A percentile compares a stretch with the other conserved stretches of the same genome.
Conservation (phyloP, 2,329 filamentous ascomycete species). For the Trematosphaeria pertusa region DNA sequence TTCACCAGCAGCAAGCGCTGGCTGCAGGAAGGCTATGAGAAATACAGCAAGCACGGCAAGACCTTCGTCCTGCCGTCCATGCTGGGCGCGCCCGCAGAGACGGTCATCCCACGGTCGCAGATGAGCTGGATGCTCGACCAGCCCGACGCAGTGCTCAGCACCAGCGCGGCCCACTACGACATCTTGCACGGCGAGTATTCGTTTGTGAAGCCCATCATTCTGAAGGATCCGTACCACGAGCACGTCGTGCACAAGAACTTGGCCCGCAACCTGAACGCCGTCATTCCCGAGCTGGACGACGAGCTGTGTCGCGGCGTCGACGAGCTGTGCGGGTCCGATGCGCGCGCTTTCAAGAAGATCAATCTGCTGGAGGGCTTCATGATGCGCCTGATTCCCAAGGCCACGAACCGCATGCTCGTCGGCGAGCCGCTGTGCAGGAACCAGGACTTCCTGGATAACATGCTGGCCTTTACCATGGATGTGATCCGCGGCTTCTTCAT, state of each 20-base stretch:
- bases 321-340: slow-evolving; percentile 47
- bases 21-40: slow-evolving; percentile 28
- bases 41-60: slow-evolving; percentile 32
- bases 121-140: slow-evolving; percentile 52
- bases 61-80: slow-evolving; percentile 35
- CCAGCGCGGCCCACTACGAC: slow-evolving; percentile 47
- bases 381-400: slow-evolving; percentile 47
- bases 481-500: slow-evolving; percentile 49
- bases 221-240: slow-evolving; percentile 51
- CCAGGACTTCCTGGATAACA: slow-evolving; percentile 54
- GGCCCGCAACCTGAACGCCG: slow-evolving; percentile 45
- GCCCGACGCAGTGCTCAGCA: slow-evolving; percentile 50
- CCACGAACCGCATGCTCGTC: slow-evolving; percentile 56
- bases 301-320: slow-evolving; percentile 46
- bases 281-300: slow-evolving; percentile 48
- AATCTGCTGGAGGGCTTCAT: slow-evolving; percentile 45
- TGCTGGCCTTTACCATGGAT: slow-evolving; percentile 59
- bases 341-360: slow-evolving; percentile 45
- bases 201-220: slow-evolving; percentile 44
- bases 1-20: slow-evolving; percentile 31
- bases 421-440: slow-evolving; percentile 56
- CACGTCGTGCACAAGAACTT: slow-evolving; percentile 52
- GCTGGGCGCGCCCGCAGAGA: slow-evolving; percentile 31
- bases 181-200: slow-evolving; percentile 48
- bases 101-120: slow-evolving; percentile 45